These are phyloP conservation scores for Botryotinia globosa DNA, from an alignment of 2,329 filamentous ascomycete species.

Conservation along the genomic window DNA sequence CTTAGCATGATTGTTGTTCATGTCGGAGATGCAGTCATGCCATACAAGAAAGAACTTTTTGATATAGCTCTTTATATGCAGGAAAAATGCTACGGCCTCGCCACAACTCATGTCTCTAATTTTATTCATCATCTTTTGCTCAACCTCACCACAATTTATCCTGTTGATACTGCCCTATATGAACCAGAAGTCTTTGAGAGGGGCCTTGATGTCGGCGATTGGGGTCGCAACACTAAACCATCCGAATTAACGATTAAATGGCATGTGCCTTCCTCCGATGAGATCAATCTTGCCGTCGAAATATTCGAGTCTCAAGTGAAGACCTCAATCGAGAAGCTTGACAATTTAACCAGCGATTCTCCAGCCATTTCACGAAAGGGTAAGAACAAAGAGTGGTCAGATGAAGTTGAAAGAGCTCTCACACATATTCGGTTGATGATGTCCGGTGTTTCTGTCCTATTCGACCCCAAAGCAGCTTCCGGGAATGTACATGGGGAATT, in stretches of 20 bases:
- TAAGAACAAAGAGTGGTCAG: slow-evolving; percentile 98
- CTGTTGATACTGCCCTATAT: slow-evolving; percentile 83
- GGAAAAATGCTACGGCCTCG: slow-evolving; percentile 86
- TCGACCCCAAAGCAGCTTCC: slow-evolving; percentile 74
- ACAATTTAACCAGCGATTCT: slow-evolving; percentile 74
- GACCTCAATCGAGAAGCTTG: slow-evolving; percentile 70
- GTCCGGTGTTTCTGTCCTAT: slow-evolving; percentile 84
- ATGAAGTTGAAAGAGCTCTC: slow-evolving; percentile 88
- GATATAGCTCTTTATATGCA: slow-evolving; percentile 96
- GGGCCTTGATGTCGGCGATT: slow-evolving; percentile 74
- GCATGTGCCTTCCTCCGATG: slow-evolving; percentile 78
- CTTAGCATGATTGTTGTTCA: slow-evolving; percentile 98
- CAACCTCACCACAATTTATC: slow-evolving; percentile 92
- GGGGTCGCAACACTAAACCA: slow-evolving; percentile 76
- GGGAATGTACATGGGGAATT: slow-evolving; percentile 47
- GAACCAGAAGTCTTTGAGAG: slow-evolving; percentile 70
- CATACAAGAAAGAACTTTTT: slow-evolving; percentile 84
- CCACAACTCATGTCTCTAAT: slow-evolving; percentile 94
- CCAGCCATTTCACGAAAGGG: slow-evolving; percentile 85
- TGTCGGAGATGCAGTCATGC: slow-evolving; percentile 83
- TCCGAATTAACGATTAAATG: slow-evolving; percentile 80
- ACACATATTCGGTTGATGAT: slow-evolving; percentile 85
- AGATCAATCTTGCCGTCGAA: slow-evolving; percentile 85
- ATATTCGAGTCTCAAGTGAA: slow-evolving; percentile 82
- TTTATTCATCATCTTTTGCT: slow-evolving; percentile 95